Conservation (phyloP, 208 protist species). For the Trypanosoma melophagium region DNA sequence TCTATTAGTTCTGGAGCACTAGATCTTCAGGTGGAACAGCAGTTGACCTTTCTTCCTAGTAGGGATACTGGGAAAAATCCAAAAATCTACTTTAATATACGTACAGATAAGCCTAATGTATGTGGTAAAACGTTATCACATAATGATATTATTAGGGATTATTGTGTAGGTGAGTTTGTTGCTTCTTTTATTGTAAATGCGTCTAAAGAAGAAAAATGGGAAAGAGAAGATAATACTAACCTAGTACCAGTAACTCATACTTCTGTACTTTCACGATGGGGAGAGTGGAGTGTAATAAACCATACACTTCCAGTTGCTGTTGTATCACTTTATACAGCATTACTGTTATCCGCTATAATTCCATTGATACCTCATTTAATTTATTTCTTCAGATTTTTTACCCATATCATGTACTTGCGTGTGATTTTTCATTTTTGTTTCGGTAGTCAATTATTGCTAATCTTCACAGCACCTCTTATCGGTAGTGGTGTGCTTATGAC, state of each 20-base stretch:
- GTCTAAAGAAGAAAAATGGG: not conserved
- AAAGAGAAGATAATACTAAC: not conserved
- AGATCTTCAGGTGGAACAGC: constrained; percentile 45
- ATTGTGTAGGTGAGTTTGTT: constrained; percentile 34
- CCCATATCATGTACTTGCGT: not conserved
- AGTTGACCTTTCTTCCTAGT: constrained; percentile 24
- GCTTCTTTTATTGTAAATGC: constrained; percentile 17
- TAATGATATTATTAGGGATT: constrained; percentile 37
- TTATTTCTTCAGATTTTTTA: not conserved
- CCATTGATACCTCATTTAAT: constrained; percentile 1
- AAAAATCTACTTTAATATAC: constrained; percentile 13
- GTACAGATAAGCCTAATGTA: constrained; percentile 29
- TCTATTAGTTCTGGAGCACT: constrained; percentile 47
- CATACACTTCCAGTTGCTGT: constrained; percentile 3
- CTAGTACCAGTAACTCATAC: not conserved
- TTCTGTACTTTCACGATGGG: constrained; percentile 9
- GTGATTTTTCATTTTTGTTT: not conserved
- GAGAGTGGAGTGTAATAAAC: not conserved
- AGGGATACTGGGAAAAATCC: not conserved
- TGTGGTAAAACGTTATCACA: constrained; percentile 42
- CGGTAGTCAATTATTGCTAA: not conserved
- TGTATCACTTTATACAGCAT: constrained; percentile 16
- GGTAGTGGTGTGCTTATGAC: constrained; percentile 8
- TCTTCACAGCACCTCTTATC: not conserved
- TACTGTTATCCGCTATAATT: constrained; percentile 7